Conservation (phyloP, 306 rosid genomes). For the Myrica gale region DNA sequence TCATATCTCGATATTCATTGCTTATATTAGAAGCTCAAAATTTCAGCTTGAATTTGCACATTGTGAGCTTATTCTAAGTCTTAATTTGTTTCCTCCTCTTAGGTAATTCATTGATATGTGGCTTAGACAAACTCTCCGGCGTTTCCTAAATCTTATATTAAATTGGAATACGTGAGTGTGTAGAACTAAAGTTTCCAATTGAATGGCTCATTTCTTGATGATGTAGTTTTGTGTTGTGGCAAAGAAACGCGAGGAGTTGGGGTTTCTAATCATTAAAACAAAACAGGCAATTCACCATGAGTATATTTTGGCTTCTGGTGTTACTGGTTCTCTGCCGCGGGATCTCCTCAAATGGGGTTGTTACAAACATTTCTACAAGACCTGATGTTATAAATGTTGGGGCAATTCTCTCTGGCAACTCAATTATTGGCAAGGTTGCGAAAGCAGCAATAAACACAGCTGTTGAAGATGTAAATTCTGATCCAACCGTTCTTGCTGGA, state of each 20-base stretch:
- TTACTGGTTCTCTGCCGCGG: slow-evolving; percentile 44
- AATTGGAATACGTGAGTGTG: slow-evolving; percentile 14
- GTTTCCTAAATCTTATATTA: not conserved
- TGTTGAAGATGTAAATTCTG: slow-evolving; percentile 68
- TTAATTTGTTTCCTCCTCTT: not conserved
- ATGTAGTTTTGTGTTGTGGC: slow-evolving; percentile 20
- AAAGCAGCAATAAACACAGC: slow-evolving; percentile 72
- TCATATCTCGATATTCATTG: too few species aligned
- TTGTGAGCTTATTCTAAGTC: not conserved
- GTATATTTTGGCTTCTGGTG: slow-evolving; percentile 42
- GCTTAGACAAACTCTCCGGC: not conserved
- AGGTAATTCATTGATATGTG: slow-evolving; percentile 1
- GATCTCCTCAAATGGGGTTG: slow-evolving; percentile 42
- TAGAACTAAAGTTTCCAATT: slow-evolving; percentile 13
- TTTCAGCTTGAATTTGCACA: not conserved
- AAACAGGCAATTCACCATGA: slow-evolving; percentile 41
- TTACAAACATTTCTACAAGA: slow-evolving; percentile 37
- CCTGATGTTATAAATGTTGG: slow-evolving; percentile 72
- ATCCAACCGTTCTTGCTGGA: slow-evolving; percentile 61
- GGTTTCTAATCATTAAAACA: slow-evolving; percentile 5
- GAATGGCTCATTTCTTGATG: slow-evolving; percentile 1
- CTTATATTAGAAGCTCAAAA: not conserved
- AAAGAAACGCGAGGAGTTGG: slow-evolving; percentile 32
- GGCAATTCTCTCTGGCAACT: slow-evolving; percentile 53
- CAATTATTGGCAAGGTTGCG: slow-evolving; percentile 58